Percentiles rank a stretch among this genome's conserved stretches.
Evolutionary conservation across 1,284 basidiomycete genomes (phyloP).

Genomic region (Ceratobasidium sp.): DNA sequence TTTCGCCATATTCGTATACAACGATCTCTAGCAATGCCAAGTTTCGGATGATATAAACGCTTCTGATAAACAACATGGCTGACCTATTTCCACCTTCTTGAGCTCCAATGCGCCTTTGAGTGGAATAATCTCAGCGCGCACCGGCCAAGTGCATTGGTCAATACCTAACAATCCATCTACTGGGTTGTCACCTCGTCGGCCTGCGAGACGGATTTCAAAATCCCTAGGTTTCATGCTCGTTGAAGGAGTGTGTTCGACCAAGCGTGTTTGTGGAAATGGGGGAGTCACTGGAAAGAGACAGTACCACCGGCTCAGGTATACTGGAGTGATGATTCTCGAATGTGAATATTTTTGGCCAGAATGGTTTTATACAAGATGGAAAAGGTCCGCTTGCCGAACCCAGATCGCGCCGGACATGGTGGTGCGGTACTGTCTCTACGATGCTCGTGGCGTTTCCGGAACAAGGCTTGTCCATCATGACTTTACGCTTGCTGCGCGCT

Average conservation of each 20-base stretch:
- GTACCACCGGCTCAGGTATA: neutral
- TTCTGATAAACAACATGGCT: neutral
- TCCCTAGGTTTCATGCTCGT: slow-evolving; percentile 30
- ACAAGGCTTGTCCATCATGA: slow-evolving; percentile 14
- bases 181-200: slow-evolving; percentile 26
- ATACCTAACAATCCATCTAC: slow-evolving; percentile 34
- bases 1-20: slow-evolving; percentile 31
- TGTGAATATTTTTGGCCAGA: neutral
- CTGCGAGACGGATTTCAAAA: slow-evolving; percentile 30
- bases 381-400: slow-evolving; percentile 31
- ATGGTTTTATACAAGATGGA: neutral
- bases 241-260: neutral
- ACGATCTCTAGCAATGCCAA: slow-evolving; percentile 4
- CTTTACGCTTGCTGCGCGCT: neutral
- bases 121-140: slow-evolving; percentile 33
- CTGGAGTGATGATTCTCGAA: slow-evolving; percentile 22
- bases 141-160: slow-evolving; percentile 34
- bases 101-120: slow-evolving; percentile 30
- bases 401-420: slow-evolving; percentile 7
- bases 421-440: neutral
- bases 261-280: neutral
- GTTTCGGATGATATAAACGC: neutral
- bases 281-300: neutral
- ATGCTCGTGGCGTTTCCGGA: slow-evolving; percentile 8
- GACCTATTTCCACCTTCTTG: slow-evolving; percentile 35